Conservation (phyloP, 495 filamentous ascomycete genomes). For the Aspergillus affinis region DNA sequence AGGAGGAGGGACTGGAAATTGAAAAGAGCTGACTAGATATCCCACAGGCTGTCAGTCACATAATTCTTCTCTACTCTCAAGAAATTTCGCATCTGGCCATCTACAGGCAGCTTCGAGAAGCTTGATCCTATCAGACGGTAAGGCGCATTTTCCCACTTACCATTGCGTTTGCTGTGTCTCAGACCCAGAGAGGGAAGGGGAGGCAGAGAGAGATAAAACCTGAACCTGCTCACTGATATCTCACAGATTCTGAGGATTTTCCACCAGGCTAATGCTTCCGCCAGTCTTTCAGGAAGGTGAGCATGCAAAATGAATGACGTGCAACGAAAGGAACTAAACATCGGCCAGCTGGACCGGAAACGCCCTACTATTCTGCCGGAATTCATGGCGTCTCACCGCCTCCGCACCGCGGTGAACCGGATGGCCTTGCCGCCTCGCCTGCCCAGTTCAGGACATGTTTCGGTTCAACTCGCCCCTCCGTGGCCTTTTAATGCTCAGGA, state of each 20-base stretch:
- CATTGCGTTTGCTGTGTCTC: neutral
- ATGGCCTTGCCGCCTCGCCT: no score
- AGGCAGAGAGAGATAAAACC: neutral
- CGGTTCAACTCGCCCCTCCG: slow-evolving; percentile 13
- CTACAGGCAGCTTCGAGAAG: no score
- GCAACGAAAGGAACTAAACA: no score
- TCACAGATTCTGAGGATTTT: neutral
- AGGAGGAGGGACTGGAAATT: slow-evolving; percentile 95
- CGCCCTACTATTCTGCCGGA: no score
- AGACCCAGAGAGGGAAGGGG: neutral
- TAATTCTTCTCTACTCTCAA: no score
- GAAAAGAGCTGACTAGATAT: slow-evolving; percentile 85
- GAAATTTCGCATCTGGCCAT: no score
- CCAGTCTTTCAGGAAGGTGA: no score
- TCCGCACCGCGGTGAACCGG: no score
- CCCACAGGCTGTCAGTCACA: slow-evolving; percentile 11
- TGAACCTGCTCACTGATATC: neutral
- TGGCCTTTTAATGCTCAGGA: slow-evolving; percentile 26
- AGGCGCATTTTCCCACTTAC: neutral
- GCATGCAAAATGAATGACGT: no score
- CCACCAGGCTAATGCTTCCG: no score
- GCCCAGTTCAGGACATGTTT: slow-evolving; percentile 18
- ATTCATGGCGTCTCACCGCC: neutral
- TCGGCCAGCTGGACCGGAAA: no score
- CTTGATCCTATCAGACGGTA: no score